Base-by-base conservation (phyloP, 2,329 filamentous ascomycete species). In the Cercospora sp. region DNA sequence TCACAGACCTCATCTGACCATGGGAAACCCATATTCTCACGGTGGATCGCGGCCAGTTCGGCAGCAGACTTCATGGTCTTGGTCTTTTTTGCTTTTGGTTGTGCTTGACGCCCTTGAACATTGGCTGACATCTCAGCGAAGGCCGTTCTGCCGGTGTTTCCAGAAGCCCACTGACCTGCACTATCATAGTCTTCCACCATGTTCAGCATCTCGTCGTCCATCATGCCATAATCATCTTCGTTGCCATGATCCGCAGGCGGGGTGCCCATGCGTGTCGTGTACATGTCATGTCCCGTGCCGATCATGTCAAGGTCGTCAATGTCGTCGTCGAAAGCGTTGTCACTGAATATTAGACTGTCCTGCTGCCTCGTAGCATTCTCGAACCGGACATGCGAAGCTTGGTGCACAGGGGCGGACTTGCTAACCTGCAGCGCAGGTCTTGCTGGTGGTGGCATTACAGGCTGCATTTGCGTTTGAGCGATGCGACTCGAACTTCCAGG, bases 1-100 rank as follows among this genome's bases (percentile, higher is more conserved):
- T 84, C 85, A 72, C 90, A 90, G 26, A 99, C 91, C 74, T 98
- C 94, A 53, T 87, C 84, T 16, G 94, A 97, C 95, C 96, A 99
- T 4, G 89, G 84, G 75, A 90, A 85, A 6, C 65, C 64, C 68
- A 77, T 76, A 13, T 75, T 69, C 45, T 68, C 70, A 2, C 51
- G 59, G 42, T 75, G 70, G 10, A 71, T 55, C 30, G 76, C 74
- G 16, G 69, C 72, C 48, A 73, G 68, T 2, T 74, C 72, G 16
- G 55, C 60, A 23, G 58, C 53, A 51, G 67, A 65, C 26, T 71
- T 68, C n/a, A 73, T 69, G 3, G 71, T 62, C 3, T 68, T 48
- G 8, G 67, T 62, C 33, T 73, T 76, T 66, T 74, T 77, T 5
- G 69, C 20, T 67, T 76, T 76, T n/a, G 67, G 69, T 36, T 69